Evolutionary conservation across 176 grass and related monocot genomes (phyloP), one percentile per base, ranked within the genome.

Genomic region (Elaeis guineensis): DNA sequence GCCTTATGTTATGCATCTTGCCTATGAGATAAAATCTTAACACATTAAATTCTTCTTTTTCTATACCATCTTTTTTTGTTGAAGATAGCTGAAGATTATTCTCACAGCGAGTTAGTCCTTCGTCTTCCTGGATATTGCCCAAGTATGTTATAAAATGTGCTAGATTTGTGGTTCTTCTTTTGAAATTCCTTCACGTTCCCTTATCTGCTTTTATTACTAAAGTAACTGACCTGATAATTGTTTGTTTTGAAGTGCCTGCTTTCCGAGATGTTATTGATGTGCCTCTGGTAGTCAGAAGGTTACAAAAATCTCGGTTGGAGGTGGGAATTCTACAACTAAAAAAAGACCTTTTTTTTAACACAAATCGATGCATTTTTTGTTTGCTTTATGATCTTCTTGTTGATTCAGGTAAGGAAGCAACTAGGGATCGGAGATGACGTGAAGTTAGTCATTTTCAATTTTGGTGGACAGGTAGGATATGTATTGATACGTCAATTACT

Each of bases 361-460:
- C 4, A 28, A 28, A 28, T 28, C 3, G 25, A 5, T 28, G 25
- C 25, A 5, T 24, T 28, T 28, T 28, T 28, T 28, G 4, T 28
- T 28, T 28, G 25, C 25, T 28, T 28, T 28, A 5, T 59, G 44
- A 63, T 39, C 19, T 79, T 66, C 57, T 63, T 66, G 29, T 65
- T 68, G 20, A 72, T 70, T 71, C 25, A 97, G 92, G 81, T 97
- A 54, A 83, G 87, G 59, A 77, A 83, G 63, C 78, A 89, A 80
- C 73, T 97, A 20, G 84, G 87, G 65, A 97, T 97, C 52, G 61
- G 75, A 59, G 63, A 97, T 65, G 81, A 91, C 78, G 79, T 83
- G 58, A 97, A 97, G 77, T 72, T 97, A 50, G 72, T 97, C 54
- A 91, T 97, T 74, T 97, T 97, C 75, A 97, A 97, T 67, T 97